Conservation (phyloP, 2,329 filamentous ascomycete species). For the Aspergillus puulaauensis region DNA sequence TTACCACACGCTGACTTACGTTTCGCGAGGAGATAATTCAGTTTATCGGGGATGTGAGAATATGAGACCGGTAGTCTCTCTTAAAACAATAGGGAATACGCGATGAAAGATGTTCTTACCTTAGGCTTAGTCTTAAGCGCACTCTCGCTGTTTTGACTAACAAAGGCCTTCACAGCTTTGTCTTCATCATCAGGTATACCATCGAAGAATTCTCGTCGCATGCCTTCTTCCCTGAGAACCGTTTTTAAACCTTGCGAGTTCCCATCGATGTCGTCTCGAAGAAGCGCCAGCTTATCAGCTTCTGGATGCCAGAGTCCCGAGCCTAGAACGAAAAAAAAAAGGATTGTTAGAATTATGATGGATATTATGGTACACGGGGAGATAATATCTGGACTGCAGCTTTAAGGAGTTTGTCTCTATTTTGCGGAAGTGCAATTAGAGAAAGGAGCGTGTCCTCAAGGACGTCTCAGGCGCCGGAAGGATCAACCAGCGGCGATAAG, state of each 20-base stretch:
- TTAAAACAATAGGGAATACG: not conserved
- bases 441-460: not conserved
- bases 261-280: conserved; percentile 74
- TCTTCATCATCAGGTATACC: conserved; percentile 55
- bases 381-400: not conserved
- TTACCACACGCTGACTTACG: not conserved
- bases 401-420: too few relatives aligned
- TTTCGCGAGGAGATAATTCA: not conserved
- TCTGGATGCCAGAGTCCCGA: conserved; percentile 83
- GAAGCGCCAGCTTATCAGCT: conserved; percentile 59
- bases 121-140: conserved; percentile 85
- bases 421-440: not conserved
- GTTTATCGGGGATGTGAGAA: not conserved
- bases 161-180: conserved; percentile 68
- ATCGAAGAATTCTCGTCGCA: conserved; percentile 66
- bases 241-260: conserved; percentile 68
- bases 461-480: not conserved
- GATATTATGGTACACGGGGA: not conserved
- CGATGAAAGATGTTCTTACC: conserved; percentile 50
- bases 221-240: conserved; percentile 60
- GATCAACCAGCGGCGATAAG: not conserved
- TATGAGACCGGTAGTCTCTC: not conserved
- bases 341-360: conserved; percentile 9
- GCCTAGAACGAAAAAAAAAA: conserved; percentile 44
- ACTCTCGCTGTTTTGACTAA: conserved; percentile 65